Conservation (phyloP, 192 early-diverging fungal species). For the Linnemannia hyalina region DNA sequence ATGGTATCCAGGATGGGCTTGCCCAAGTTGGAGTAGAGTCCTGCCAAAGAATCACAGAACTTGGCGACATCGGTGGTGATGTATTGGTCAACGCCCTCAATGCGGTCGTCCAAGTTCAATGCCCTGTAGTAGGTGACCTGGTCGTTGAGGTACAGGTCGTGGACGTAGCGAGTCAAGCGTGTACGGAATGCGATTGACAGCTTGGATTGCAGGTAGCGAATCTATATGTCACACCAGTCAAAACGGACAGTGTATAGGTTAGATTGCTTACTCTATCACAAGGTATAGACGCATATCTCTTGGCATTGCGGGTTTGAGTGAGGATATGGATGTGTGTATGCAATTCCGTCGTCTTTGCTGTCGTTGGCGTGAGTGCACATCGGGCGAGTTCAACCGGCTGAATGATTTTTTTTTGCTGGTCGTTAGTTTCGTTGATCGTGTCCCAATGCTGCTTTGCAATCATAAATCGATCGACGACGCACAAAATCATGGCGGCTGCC, state of each 20-base stretch:
- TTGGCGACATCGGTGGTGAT: slow-evolving; percentile 92
- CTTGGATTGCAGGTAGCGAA: slow-evolving; percentile 79
- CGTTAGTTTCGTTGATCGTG: neutral
- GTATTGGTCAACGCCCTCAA: slow-evolving; percentile 89
- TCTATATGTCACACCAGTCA: slow-evolving; percentile 46
- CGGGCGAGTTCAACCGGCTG: slow-evolving; percentile 8
- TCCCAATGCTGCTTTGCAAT: slow-evolving; percentile 48
- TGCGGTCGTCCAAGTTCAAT: slow-evolving; percentile 91
- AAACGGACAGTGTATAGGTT: neutral
- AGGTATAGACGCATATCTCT: neutral
- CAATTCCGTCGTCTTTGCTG: neutral
- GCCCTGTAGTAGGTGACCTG: slow-evolving; percentile 91
- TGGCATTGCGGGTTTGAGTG: neutral
- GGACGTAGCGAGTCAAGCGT: slow-evolving; percentile 89
- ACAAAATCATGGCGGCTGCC: neutral
- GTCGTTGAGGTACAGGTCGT: slow-evolving; percentile 86
- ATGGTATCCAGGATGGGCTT: slow-evolving; percentile 96
- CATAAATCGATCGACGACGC: slow-evolving; percentile 22
- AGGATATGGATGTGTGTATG: neutral
- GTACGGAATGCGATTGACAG: slow-evolving; percentile 85
- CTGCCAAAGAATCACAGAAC: slow-evolving; percentile 91
- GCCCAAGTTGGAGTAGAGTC: slow-evolving; percentile 94
- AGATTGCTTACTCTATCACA: neutral
- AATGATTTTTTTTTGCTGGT: slow-evolving; percentile 20
- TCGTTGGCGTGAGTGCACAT: neutral